phyloP scores from a whole-genome alignment of 306 rosid genomes.

The Rubus idaeus region DNA sequence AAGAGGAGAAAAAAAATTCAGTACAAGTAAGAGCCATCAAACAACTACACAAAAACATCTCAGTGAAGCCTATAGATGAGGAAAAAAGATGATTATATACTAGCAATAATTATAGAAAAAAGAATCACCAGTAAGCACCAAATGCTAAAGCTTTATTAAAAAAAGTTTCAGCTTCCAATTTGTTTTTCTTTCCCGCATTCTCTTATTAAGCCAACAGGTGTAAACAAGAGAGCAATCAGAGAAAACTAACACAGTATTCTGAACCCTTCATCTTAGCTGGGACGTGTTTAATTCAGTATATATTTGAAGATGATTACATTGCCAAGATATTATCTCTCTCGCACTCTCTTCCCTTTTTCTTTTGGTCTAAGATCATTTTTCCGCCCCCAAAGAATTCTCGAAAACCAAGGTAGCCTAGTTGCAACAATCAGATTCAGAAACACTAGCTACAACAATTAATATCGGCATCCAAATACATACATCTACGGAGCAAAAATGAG shows the following conservation, averaged over 20 bases:
- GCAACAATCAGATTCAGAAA: no score
- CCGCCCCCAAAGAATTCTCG: not conserved
- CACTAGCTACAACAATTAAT: not conserved
- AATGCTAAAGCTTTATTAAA: not conserved
- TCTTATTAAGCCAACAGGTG: not conserved
- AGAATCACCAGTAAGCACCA: not conserved
- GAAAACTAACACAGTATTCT: not conserved
- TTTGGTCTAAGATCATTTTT: no score
- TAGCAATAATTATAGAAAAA: not conserved
- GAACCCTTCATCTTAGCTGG: not conserved
- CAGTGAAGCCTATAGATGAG: not conserved
- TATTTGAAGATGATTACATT: no score
- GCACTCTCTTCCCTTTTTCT: no score
- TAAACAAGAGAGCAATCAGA: not conserved
- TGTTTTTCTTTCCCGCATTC: slow-evolving; percentile 7
- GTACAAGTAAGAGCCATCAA: slow-evolving; percentile 15
- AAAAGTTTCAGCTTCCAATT: not conserved
- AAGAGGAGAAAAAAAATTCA: no score
- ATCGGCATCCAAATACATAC: not conserved
- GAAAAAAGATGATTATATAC: no score
- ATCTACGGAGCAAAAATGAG: slow-evolving; percentile 10
- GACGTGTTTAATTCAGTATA: not conserved
- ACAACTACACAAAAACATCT: not conserved
- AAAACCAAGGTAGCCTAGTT: not conserved
- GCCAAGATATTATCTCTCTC: no score